Evolutionary conservation across 2,329 filamentous ascomycete genomes (phyloP).

Genomic region (Talaromyces amestolkiae): DNA sequence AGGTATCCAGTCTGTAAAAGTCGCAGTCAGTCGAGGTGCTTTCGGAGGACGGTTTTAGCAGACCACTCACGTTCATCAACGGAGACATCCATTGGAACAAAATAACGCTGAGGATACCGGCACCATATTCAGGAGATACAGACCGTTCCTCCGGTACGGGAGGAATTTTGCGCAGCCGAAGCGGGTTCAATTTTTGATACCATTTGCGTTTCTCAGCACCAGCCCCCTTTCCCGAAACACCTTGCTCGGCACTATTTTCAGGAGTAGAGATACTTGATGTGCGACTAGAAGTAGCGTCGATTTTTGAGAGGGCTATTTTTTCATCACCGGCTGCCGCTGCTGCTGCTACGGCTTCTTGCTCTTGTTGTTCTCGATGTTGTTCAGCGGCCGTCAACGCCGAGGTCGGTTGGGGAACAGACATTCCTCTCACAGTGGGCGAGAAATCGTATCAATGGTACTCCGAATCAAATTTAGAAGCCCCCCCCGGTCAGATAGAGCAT

Average conservation of each 20-base stretch:
- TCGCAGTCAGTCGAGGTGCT: not conserved
- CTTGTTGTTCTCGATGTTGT: slow-evolving; percentile 4
- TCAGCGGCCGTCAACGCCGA: slow-evolving; percentile 4
- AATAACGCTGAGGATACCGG: slow-evolving; percentile 69
- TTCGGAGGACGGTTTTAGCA: not conserved
- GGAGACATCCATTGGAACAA: slow-evolving; percentile 90
- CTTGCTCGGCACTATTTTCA: not conserved
- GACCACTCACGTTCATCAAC: slow-evolving; percentile 70
- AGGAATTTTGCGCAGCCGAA: slow-evolving; percentile 50
- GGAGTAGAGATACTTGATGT: not conserved
- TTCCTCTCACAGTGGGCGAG: not conserved
- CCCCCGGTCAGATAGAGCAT: not conserved
- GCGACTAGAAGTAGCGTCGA: not conserved
- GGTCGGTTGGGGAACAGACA: not conserved
- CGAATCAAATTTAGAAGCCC: not conserved
- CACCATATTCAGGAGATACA: slow-evolving; percentile 67
- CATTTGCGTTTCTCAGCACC: slow-evolving; percentile 27
- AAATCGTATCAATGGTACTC: not conserved
- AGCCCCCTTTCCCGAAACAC: not conserved
- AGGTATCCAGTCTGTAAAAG: slow-evolving; percentile 71
- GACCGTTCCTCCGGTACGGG: slow-evolving; percentile 54
- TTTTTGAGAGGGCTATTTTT: not conserved
- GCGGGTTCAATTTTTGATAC: slow-evolving; percentile 44
- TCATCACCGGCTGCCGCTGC: not conserved
- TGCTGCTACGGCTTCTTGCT: not conserved